Base-by-base conservation (phyloP, 2,329 filamentous ascomycete species). In the Blastomyces silverae region DNA sequence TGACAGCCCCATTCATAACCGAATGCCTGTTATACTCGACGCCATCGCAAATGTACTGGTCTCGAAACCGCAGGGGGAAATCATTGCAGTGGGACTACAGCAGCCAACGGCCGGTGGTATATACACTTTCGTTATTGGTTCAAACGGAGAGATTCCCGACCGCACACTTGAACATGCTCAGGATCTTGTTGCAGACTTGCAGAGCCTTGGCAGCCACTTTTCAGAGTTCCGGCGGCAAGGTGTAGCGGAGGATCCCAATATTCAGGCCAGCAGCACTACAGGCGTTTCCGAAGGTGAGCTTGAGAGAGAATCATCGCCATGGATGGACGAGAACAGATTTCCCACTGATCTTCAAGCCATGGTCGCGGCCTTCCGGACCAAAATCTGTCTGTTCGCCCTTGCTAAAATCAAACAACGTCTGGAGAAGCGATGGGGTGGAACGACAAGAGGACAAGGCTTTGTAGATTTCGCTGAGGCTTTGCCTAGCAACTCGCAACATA, bases 61-160 rank as follows among this genome's bases (percentile, higher is more conserved):
- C 13, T 61, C 58, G 5, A 28, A 48, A 17, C 2, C 58, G 10
- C 2, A 2, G 7, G 22, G 39, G 20, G 58, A 61, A 48, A 42
- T 61, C 11, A 50, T 61, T 48, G 58, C 42, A 28, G 58, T 61
- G n/a, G 58, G 58, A 13, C 22, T 34, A 3, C 58, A 50, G 58
- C 34, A 46, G 20, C 11, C n/a, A 3, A 8, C 39, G 6, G 22
- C 11, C 11, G 22, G 22, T 22, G 25, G 8, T 31, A 11, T 46
- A 25, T 61, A 28, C n/a, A 34, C 58, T 50, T 17, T 60, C n/a
- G n/a, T 25, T 60, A 15, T 61, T 13, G 13, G 25, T 48, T 61
- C 25, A 25, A 61, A 50, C 42, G 15, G 3, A 22, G 37, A 2
- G 4, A 28, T 61, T 28, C 10, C 25, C 5, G 8, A 61, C 8